Evolutionary conservation across 495 filamentous ascomycete genomes (phyloP).

Genomic region (Podospora australis): DNA sequence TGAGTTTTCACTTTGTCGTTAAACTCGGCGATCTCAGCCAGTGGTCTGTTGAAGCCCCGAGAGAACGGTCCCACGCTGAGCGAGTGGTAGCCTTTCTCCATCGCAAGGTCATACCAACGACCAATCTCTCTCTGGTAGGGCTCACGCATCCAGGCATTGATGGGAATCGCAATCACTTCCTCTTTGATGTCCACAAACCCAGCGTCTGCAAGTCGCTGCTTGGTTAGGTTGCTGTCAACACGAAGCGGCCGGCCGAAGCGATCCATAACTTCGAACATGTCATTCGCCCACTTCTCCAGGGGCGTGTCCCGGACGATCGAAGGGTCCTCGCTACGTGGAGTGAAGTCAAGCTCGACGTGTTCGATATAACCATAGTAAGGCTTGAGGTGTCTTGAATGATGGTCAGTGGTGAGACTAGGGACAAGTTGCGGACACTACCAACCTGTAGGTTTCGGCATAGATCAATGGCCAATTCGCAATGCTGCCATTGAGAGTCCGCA

Average conservation of each 20-base stretch:
- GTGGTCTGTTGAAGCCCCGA: slow-evolving; percentile 55
- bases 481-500: slow-evolving; percentile 75
- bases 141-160: slow-evolving; percentile 74
- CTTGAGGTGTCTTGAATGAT: slow-evolving; percentile 60
- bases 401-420: slow-evolving; percentile 10
- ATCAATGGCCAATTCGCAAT: slow-evolving; percentile 70
- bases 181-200: slow-evolving; percentile 85
- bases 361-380: slow-evolving; percentile 74
- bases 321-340: slow-evolving; percentile 70
- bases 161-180: slow-evolving; percentile 61
- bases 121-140: slow-evolving; percentile 63
- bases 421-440: slow-evolving; percentile 19
- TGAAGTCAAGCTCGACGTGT: slow-evolving; percentile 87
- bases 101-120: slow-evolving; percentile 77
- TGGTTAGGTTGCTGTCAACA: slow-evolving; percentile 56
- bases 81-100: slow-evolving; percentile 66
- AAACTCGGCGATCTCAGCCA: slow-evolving; percentile 59
- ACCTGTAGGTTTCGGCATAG: slow-evolving; percentile 64
- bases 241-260: slow-evolving; percentile 57
- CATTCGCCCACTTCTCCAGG: slow-evolving; percentile 61
- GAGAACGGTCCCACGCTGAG: slow-evolving; percentile 70
- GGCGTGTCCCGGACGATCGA: slow-evolving; percentile 41
- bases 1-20: slow-evolving; percentile 58
- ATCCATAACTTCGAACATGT: slow-evolving; percentile 64
- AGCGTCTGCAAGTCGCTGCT: slow-evolving; percentile 55